Conservation (phyloP, 192 early-diverging fungal species). For the Mortierella alpina region DNA sequence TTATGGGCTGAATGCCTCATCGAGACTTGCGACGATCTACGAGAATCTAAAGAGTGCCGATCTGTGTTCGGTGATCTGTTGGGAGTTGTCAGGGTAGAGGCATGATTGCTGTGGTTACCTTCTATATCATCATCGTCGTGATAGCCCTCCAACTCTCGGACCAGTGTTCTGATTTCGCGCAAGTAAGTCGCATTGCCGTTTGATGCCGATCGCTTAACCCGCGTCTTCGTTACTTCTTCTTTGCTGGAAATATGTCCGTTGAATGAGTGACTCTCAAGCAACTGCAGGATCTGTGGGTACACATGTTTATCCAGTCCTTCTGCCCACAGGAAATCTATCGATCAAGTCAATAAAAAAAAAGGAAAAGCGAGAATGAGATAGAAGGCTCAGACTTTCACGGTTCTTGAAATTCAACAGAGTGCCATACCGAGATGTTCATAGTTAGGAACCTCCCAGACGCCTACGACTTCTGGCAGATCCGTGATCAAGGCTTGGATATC, state of each 20-base stretch:
- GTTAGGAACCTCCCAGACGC: slow-evolving; percentile 67
- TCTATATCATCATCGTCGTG: slow-evolving; percentile 13
- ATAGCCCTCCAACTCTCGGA: slow-evolving; percentile 17
- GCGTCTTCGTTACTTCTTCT: not conserved
- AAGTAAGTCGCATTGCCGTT: slow-evolving; percentile 8
- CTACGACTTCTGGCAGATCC: slow-evolving; percentile 67
- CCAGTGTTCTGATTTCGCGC: slow-evolving; percentile 15
- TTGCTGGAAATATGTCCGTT: slow-evolving; percentile 38
- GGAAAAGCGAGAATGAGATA: not conserved
- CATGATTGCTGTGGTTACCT: not conserved
- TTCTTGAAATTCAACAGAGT: not conserved
- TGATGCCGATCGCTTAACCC: slow-evolving; percentile 2
- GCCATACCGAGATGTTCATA: slow-evolving; percentile 83
- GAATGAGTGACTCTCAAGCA: slow-evolving; percentile 42
- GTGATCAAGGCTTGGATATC: slow-evolving; percentile 69
- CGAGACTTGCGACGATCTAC: no score
- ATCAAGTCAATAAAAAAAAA: not conserved
- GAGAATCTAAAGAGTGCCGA: no score
- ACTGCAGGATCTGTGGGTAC: slow-evolving; percentile 56
- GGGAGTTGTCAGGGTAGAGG: no score
- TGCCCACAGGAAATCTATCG: slow-evolving; percentile 63
- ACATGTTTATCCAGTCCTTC: slow-evolving; percentile 56
- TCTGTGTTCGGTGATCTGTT: no score
- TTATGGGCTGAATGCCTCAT: no score
- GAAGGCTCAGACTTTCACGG: not conserved